phyloP scores from a whole-genome alignment of 2,329 filamentous ascomycete genomes.

The Epichloe amarillans region DNA sequence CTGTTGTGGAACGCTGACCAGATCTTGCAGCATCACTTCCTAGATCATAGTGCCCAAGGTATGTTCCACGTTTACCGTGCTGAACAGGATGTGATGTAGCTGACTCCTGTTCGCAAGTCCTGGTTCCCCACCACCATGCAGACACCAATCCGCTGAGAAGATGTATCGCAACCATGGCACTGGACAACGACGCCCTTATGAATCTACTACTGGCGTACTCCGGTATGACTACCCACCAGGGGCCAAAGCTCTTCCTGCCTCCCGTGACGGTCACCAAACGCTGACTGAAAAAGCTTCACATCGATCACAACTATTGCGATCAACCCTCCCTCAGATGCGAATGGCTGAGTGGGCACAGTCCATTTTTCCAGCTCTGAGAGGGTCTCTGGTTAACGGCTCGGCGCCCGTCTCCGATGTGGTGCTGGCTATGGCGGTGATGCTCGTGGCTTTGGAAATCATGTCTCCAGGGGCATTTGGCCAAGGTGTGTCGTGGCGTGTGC shows the following conservation, averaged over 20 bases:
- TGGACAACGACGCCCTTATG: slow-evolving; percentile 56
- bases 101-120: slow-evolving; percentile 27
- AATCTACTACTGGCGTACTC: slow-evolving; percentile 70
- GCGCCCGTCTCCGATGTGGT: slow-evolving; percentile 58
- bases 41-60: slow-evolving; percentile 66
- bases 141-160: slow-evolving; percentile 40
- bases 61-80: background rate
- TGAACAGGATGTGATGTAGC: background rate
- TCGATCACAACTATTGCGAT: slow-evolving; percentile 58
- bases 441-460: slow-evolving; percentile 71
- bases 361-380: slow-evolving; percentile 59
- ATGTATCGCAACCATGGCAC: slow-evolving; percentile 46
- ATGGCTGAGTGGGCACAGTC: slow-evolving; percentile 72
- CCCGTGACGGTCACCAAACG: too few relatives aligned
- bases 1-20: background rate
- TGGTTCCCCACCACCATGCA: slow-evolving; percentile 37
- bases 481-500: slow-evolving; percentile 68
- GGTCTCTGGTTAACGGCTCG: slow-evolving; percentile 47
- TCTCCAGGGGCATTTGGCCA: slow-evolving; percentile 71
- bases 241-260: background rate
- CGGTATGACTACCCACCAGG: slow-evolving; percentile 15
- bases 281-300: slow-evolving; percentile 46
- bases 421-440: slow-evolving; percentile 72
- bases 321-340: slow-evolving; percentile 60
- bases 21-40: slow-evolving; percentile 38